Base-by-base conservation (phyloP, 352 stramenopile species). In the Phytophthora fragariae region DNA sequence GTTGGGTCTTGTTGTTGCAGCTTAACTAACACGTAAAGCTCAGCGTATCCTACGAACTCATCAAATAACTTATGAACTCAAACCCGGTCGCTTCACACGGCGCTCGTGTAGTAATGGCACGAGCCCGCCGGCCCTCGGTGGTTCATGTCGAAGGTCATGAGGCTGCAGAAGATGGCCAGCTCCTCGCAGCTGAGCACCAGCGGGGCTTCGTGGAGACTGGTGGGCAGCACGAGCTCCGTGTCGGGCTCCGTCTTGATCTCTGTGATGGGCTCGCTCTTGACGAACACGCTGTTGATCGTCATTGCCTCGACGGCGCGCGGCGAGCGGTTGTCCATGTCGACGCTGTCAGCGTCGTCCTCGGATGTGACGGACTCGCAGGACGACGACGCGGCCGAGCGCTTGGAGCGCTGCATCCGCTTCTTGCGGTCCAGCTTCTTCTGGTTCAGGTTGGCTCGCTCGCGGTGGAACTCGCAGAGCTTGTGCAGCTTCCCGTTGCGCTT, bases 401-500 rank as follows among this genome's bases (percentile, higher is more conserved):
- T 72, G 29, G 74, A 75, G 24, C 85, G 86, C 66, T 89, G 74
- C 62, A 92, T 53, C 8, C 88, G 86, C 81, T 95, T 95, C 84
- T 95, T 95, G 67, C 86, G 86, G 72, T 95, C 88, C 58, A 95
- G 77, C 68, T 95, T 95, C 77, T 93, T 93, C 68, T 95, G 88
- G 76, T 93, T 95, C 61, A 90, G 75, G 76, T 95, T 95, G 65
- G 86, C 86, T 64, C 92, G 91, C 68, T 92, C 86, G 72, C 88
- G 86, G 65, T 95, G 88, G 74, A 92, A 93, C 65, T 95, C 88
- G 79, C 88, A 95, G 41, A 95, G 73, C 65, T 95, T 95, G 85
- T 95, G 88, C 57, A 92, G 76, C 76, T 89, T 92, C 64, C 88
- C 88, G 57, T 95, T 93, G 79, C 86, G 86, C 75, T 95, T 95